Conservation (phyloP, 345 rosid genomes). For the Populus davidiana region DNA sequence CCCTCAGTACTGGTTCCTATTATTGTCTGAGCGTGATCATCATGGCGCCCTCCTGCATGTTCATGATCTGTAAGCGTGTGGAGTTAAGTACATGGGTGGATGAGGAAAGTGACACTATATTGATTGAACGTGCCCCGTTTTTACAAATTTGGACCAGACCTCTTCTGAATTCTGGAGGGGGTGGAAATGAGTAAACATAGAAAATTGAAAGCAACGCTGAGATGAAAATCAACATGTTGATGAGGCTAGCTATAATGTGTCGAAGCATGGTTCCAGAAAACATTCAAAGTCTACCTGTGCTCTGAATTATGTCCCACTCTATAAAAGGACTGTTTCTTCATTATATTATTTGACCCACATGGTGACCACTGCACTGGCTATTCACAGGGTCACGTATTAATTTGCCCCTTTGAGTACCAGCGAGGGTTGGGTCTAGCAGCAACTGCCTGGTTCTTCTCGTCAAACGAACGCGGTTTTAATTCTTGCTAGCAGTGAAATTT, state of each 20-base stretch:
- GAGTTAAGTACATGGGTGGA: not conserved
- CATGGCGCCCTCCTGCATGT: not conserved
- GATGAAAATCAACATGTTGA: not conserved
- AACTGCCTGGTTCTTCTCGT: no score
- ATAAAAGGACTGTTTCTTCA: not conserved
- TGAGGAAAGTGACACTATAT: not conserved
- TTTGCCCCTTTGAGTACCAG: not conserved
- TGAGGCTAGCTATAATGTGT: not conserved
- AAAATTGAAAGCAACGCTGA: conserved; percentile 6
- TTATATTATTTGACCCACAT: not conserved
- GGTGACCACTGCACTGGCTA: not conserved
- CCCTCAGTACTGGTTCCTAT: not conserved
- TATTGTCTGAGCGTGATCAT: not conserved
- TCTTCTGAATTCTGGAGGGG: not conserved
- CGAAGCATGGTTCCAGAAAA: not conserved
- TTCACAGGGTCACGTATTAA: not conserved
- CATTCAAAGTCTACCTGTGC: not conserved
- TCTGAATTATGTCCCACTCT: not conserved
- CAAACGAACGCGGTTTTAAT: no score
- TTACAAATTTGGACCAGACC: not conserved
- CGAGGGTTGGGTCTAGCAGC: no score
- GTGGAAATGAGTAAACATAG: not conserved
- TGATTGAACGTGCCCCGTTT: not conserved
- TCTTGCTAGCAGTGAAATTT: no score
- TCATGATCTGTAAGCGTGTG: not conserved